Evolutionary conservation across 73 alveolate genomes (phyloP), one percentile per base, ranked within the genome.

Genomic region (Blepharisma stoltei): DNA sequence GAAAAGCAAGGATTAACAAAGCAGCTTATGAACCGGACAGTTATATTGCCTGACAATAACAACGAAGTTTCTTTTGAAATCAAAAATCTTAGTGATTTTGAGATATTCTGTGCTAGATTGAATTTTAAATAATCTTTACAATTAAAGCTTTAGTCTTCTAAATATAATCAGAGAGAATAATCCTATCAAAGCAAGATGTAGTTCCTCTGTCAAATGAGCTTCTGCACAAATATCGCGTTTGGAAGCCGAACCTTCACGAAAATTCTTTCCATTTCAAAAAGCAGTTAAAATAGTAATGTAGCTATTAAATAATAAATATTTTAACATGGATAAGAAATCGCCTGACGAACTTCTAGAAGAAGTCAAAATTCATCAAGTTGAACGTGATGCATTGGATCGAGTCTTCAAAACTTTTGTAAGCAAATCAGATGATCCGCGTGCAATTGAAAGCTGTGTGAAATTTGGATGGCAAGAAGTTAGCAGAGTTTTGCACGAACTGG

Each of bases 281-380:
- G 41, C 41, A 32, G 41, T 32, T 32, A 32, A 32, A 32, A 32
- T 32, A 32, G 41, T 32, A 32, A 32, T 32, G 41, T 32, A 32
- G 41, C 41, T 32, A 32, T 32, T 32, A 32, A 32, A 32, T 32
- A 32, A 32, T 32, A 32, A 32, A 1, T 32, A 32, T 32, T 32
- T 32, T 52, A 52, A 3, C 18, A 52, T 52, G 67, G 67, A 52
- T 52, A 60, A 87, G 54, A 83, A 87, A 44, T 82, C 94, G 3
- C 94, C 91, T 71, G 96, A 89, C 55, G 96, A 89, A n/a, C 70
- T 70, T 25, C 54, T 89, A 46, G 78, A 71, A 18, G 83, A 89
- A 73, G 86, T 87, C 18, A 84, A 82, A 20, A 67, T 89, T 23
- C 78, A 87, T 71, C 86, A 83, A 60, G 86, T 83, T 54, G 96